Base-by-base conservation (phyloP, 208 protist species). In the Borovskyia barvae region DNA sequence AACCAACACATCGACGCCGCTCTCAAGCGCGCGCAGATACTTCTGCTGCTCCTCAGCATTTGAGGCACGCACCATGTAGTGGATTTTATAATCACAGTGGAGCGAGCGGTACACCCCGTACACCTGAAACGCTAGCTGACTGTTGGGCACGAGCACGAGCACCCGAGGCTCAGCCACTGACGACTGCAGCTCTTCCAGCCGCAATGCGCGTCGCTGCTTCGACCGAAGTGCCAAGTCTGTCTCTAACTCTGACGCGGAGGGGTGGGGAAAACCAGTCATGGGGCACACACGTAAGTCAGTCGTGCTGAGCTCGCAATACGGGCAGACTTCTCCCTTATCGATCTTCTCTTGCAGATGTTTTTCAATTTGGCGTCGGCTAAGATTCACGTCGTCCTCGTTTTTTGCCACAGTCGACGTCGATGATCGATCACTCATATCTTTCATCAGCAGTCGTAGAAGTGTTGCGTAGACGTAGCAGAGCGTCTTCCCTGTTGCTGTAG, bases 401-500 rank as follows among this genome's bases (percentile, higher is more conserved):
- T 9, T 56, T 20, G 11, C 12, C 43, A 14, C 14, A 29, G 32
- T 46, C 29, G 28, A 33, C 24, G 22, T 33, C 54, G 20, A 50
- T n/a, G 42, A 24, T 1, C 30, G 48, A 9, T 41, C 62, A 12
- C 28, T 51, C 30, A 63, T 66, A 32, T 72, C 70, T 49, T 73
- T 60, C 36, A 85, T 35, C 33, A 80, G 41, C 14, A 97, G 52
- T 39, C 82, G 73, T 57, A 95, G 52, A 36, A 97, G 61, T 12
- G 75, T 66, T 8, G 92, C 84, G 59, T 97, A 81, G n/a, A 78
- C 77, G 71, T 96, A 97, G 33, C 80, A 77, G 28, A 96, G 74
- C 8, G 92, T 97, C 62, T 97, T 97, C n/a, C 94, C 94, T 14
- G 88, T 93, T 8, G 89, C 86, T 3, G 94, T 95, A 0, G 88